These are phyloP conservation scores for Stromatinia cepivora DNA, from an alignment of 2,329 filamentous ascomycete species.

Conservation along the genomic window DNA sequence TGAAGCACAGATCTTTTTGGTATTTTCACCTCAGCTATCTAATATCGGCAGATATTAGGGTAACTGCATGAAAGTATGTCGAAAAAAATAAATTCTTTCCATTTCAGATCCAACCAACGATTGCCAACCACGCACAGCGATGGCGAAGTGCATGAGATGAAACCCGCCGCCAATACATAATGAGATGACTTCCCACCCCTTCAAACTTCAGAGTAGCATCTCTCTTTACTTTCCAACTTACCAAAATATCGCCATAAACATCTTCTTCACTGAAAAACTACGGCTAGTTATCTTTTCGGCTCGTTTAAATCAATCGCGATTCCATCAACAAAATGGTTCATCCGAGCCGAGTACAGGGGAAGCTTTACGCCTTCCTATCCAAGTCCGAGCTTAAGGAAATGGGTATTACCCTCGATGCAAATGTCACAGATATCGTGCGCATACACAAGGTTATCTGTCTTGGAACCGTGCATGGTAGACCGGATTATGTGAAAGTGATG, in stretches of 20 bases:
- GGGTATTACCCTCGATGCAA: background rate
- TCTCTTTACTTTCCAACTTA: background rate
- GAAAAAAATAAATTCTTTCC: too few relatives aligned
- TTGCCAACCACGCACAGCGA: background rate
- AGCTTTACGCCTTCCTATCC: background rate
- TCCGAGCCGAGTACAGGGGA: background rate
- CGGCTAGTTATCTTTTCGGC: too few relatives aligned
- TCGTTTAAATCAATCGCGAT: background rate
- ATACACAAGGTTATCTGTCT: background rate
- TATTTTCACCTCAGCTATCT: too few relatives aligned
- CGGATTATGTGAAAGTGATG: background rate
- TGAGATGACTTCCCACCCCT: background rate
- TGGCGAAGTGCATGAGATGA: background rate
- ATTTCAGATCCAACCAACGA: background rate
- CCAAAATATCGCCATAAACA: background rate
- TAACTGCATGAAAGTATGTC: too few relatives aligned
- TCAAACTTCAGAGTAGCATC: background rate
- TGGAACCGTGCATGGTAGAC: background rate
- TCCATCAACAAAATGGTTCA: background rate
- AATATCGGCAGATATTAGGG: too few relatives aligned
- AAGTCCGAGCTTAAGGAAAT: background rate
- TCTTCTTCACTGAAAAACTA: background rate
- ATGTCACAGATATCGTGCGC: background rate
- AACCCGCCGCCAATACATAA: background rate
- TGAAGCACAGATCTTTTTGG: too few relatives aligned